A percentile compares a stretch with the other conserved stretches of the same genome.
Evolutionary conservation across 2,329 filamentous ascomycete species (phyloP).

Genomic region (Nannizzia gypsea): DNA sequence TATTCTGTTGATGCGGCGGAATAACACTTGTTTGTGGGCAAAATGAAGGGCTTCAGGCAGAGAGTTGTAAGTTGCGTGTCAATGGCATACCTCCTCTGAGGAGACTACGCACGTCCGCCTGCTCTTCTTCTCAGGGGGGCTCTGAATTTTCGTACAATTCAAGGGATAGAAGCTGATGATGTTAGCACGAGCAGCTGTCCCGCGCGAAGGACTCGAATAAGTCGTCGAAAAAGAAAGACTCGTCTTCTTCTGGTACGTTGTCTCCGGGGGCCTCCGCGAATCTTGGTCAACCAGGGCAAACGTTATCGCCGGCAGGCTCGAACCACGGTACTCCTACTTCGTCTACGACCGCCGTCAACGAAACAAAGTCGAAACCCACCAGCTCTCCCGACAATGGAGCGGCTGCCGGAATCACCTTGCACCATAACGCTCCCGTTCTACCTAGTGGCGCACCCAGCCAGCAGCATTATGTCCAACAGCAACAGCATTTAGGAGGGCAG

Average conservation of each 20-base stretch:
- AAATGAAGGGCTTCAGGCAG: constrained; percentile 97
- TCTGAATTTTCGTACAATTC: constrained; percentile 8
- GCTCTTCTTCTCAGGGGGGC: background rate
- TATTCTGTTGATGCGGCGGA: constrained; percentile 15
- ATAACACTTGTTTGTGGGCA: constrained; percentile 26
- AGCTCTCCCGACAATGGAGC: constrained; percentile 28
- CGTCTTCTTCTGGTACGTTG: constrained; percentile 52
- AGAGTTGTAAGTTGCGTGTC: constrained; percentile 65
- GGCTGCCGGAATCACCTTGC: constrained; percentile 16
- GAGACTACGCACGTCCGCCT: constrained; percentile 13
- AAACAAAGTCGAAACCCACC: constrained; percentile 68
- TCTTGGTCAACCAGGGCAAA: constrained; percentile 19
- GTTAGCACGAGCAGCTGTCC: constrained; percentile 70
- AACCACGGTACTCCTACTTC: constrained; percentile 69
- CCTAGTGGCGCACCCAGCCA: constrained; percentile 22
- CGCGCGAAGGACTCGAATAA: constrained; percentile 80
- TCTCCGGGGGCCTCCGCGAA: constrained; percentile 53
- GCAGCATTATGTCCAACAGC: constrained; percentile 30
- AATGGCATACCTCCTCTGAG: constrained; percentile 9
- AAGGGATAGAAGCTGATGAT: constrained; percentile 17
- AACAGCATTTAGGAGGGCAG: constrained; percentile 23
- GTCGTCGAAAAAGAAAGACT: constrained; percentile 55
- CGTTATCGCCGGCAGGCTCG: constrained; percentile 48
- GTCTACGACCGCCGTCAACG: constrained; percentile 75
- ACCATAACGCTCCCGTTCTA: constrained; percentile 20